phyloP scores from a whole-genome alignment of 2,329 filamentous ascomycete species.

The Fusarium algeriense region DNA sequence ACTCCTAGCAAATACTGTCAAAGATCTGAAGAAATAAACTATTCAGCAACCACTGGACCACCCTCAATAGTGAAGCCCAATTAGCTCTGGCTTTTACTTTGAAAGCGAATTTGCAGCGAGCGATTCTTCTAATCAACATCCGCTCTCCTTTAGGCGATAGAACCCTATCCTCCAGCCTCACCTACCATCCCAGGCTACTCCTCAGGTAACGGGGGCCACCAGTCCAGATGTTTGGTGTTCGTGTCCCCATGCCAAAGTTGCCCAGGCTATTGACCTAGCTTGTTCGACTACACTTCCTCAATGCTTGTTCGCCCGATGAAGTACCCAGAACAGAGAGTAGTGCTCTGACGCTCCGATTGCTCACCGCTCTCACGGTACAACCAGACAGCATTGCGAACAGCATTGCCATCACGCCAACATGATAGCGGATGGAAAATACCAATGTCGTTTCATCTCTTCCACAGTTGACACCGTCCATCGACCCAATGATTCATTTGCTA shows the following conservation, averaged over 20 bases:
- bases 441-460: slow-evolving; percentile 14
- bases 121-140: neutral
- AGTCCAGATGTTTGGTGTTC: slow-evolving; percentile 15
- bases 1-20: slow-evolving; percentile 28
- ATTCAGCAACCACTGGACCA: neutral
- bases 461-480: slow-evolving; percentile 21
- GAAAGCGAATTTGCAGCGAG: neutral
- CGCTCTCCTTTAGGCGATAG: neutral
- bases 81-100: neutral
- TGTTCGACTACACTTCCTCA: slow-evolving; percentile 18
- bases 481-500: slow-evolving; percentile 39
- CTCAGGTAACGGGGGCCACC: neutral
- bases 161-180: slow-evolving; percentile 3
- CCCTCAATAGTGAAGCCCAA: slow-evolving; percentile 11
- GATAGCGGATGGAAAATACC: slow-evolving; percentile 24
- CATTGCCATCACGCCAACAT: slow-evolving; percentile 15
- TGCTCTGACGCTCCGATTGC: neutral
- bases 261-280: slow-evolving; percentile 7
- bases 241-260: neutral
- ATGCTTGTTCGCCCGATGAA: slow-evolving; percentile 10
- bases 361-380: slow-evolving; percentile 8
- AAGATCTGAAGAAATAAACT: slow-evolving; percentile 15
- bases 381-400: slow-evolving; percentile 12
- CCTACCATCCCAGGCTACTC: neutral
- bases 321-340: slow-evolving; percentile 6